Base-by-base conservation (phyloP, 108 stramenopile species). In the Nannochloropsis salina region DNA sequence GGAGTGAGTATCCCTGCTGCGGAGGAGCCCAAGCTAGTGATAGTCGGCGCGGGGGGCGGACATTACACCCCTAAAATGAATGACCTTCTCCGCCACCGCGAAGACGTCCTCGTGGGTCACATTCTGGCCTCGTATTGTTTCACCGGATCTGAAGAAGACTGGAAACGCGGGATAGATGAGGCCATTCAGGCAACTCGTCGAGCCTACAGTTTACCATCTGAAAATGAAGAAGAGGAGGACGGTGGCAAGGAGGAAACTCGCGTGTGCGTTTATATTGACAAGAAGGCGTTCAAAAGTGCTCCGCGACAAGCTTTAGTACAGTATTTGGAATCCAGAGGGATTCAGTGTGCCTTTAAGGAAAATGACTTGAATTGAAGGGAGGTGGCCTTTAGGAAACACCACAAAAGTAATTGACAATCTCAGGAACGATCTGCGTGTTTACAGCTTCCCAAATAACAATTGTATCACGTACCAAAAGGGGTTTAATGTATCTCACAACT, bases 1-100 rank as follows among this genome's bases (percentile, higher is more conserved):
- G n/a, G 6, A 15, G n/a, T 15, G 20, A 8, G 61, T 1, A 74
- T n/a, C 61, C 47, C 12, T 51, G 15, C 12, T 15, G 15, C 0
- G 10, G 15, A 10, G 10, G n/a, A n/a, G 4, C 2, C 20, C 8
- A 74, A 74, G n/a, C n/a, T 74, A 74, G 61, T 74, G 61, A n/a
- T 74, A n/a, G 61, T 74, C n/a, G 61, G 61, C n/a, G 61, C n/a
- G 61, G 61, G 61, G 15, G 61, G 61, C 2, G 61, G 61, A 2
- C 61, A 74, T 74, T 74, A 74, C 61, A 74, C 61, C 3, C 61
- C 61, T 74, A 74, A 74, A 74, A 74, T 74, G 61, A 74, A 74
- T n/a, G 61, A 74, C n/a, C 61, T 74, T n/a, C 61, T 74, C 20
- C 15, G 61, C 20, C 61, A 74, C 8, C 61, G 61, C 3, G 20